Base-by-base conservation (phyloP, 2,329 filamentous ascomycete genomes). In the Knufia fluminis region DNA sequence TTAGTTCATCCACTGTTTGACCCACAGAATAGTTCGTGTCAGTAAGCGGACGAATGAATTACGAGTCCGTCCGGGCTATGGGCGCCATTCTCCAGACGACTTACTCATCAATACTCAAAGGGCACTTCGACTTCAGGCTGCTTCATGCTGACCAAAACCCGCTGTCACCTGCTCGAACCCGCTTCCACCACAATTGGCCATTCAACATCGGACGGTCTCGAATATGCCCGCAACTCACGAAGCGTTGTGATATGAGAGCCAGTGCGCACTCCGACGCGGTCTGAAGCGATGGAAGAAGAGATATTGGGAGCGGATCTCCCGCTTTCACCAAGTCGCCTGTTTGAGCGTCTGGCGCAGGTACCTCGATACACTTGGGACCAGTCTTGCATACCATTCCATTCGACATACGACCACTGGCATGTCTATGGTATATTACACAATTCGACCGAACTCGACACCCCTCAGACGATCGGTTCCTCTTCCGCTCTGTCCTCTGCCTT, bases 321-420 rank as follows among this genome's bases (percentile, higher is more conserved):
- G 53, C 64, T 72, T 63, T 81, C 82, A 52, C 83, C 83, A 38
- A 72, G 76, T 57, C 79, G 82, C 60, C 76, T 90, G 47, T 84
- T 82, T 59, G 83, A 89, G 64, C 79, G 85, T 45, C 73, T 90
- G 57, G 75, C 78, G 54, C 83, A 86, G 63, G 75, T 90, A 56
- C 75, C 82, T 40, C 85, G 84, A 47, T 89, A 87, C 63, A 79
- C 77, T 4, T 90, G 85, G 85, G 83, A 89, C 65, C 83, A 86
- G 57, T 74, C 77, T 14, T 62, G 63, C 53, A 64, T 66, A 45
- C 68, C 68, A 7, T 67, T 70, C 46, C 68, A 71, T 55, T 69
- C 78, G 45, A 87, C 82, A 60, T 96, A 95, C 68, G 88, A 94
- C 65, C 89, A 90, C 71, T 97, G 90, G 58, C 82, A 86, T 65